Evolutionary conservation across 345 rosid species (phyloP), one percentile per base, ranked within the genome.

Genomic region (Ceriops zippeliana): DNA sequence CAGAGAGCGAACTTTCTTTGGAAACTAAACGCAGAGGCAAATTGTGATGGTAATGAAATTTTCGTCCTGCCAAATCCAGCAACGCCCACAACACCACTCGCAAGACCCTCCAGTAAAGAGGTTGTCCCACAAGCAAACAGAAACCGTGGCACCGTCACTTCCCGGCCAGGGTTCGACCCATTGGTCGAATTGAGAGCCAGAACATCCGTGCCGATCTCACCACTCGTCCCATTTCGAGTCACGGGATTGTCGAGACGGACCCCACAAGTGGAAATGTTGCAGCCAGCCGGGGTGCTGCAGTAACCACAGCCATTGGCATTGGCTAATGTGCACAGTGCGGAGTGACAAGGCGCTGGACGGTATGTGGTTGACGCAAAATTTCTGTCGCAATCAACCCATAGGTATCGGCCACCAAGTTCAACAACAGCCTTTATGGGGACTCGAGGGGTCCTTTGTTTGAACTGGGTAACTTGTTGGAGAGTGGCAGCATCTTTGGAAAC

Each of bases 181-280:
- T 89, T 71, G 6, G 86, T 89, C 1, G 96, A 90, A 22, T 84
- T 80, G 16, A 93, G 74, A 0, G 89, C 79, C 4, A 84, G 83
- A 4, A 83, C 83, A 66, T 90, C 97, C 13, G 77, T 31, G 5
- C 83, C 89, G 1, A 86, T 4, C 60, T 86, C 90, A 0, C 98
- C 93, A 6, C 80, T 27, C 0, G 89, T 83, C 42, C 83, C 81
- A 1, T 71, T 73, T 35, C 27, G 6, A 2, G 83, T 82, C 34
- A 87, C 72, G 19, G 89, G 53, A 75, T 88, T 90, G 6, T 76
- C 84, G 0, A 87, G 89, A 1, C 6, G 0, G n/a, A 80, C 60
- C 21, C 78, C 77, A 22, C 96, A 88, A 1, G 92, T 86, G 77
- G 87, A 80, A 71, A 86, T 85, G 79, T 82, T 84, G 81, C 96